These are phyloP conservation scores for Neonothopanus nambi DNA, from an alignment of 1,284 basidiomycete genomes.

Conservation along the genomic window DNA sequence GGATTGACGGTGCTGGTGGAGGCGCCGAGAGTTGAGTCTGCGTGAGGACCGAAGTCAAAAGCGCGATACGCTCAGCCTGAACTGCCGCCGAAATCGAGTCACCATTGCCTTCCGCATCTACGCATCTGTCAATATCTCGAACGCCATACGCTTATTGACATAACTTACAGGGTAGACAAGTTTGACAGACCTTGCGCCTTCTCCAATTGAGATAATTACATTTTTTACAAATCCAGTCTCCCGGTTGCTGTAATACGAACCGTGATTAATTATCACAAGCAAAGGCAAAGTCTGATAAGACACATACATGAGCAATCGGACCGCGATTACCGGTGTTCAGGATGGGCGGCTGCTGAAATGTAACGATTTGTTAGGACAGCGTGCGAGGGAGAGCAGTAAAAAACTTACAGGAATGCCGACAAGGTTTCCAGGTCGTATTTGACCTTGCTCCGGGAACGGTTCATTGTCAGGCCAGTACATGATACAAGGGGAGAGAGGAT, in stretches of 20 bases:
- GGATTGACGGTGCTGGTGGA: constrained; percentile 12
- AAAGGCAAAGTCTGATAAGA: constrained; percentile 1
- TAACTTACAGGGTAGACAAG: constrained; percentile 76
- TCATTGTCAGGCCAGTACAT: constrained; percentile 90
- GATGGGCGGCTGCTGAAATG: constrained; percentile 72
- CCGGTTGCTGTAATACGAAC: constrained; percentile 66
- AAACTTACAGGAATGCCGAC: constrained; percentile 54
- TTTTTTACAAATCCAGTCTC: constrained; percentile 87
- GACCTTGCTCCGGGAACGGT: constrained; percentile 71
- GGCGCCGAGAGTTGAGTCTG: constrained; percentile 41
- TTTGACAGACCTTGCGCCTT: constrained; percentile 84
- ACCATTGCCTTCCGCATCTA: constrained; percentile 82
- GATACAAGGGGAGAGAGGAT: constrained; percentile 69
- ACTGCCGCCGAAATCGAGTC: constrained; percentile 80
- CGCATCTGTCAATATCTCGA: too few species aligned
- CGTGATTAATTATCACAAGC: not conserved
- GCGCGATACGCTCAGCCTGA: constrained; percentile 78
- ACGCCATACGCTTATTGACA: too few species aligned
- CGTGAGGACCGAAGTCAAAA: constrained; percentile 66
- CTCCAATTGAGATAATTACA: constrained; percentile 88
- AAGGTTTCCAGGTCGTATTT: constrained; percentile 63
- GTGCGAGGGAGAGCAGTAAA: not conserved
- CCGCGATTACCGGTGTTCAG: constrained; percentile 88
- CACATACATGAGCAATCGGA: constrained; percentile 64
- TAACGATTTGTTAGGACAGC: constrained; percentile 3